Conservation (phyloP, 768 basidiomycete genomes). For the Sporobolomyces pararoseus region DNA sequence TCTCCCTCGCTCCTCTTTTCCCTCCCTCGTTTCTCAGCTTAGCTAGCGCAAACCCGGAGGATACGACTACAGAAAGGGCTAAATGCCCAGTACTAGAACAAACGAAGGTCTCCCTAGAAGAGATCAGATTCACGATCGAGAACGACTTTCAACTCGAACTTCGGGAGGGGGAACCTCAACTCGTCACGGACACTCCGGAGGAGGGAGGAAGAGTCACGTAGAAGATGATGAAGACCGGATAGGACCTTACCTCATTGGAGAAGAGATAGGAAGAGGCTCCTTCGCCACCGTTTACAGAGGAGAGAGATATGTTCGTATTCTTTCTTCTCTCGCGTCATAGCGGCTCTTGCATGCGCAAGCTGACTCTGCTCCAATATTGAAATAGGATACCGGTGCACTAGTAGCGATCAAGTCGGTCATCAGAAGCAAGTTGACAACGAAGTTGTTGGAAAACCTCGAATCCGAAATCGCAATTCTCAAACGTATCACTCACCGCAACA, state of each 20-base stretch:
- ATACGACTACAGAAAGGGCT: background rate
- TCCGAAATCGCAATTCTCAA: conserved; percentile 97
- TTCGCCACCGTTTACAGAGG: conserved; percentile 82
- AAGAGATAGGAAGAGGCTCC: conserved; percentile 63
- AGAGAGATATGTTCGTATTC: conserved; percentile 16
- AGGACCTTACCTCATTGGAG: conserved; percentile 48
- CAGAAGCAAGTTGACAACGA: conserved; percentile 77
- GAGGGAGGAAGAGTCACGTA: conserved; percentile 12
- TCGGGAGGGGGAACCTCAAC: background rate
- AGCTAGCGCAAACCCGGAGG: background rate
- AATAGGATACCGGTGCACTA: conserved; percentile 13
- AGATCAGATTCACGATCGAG: conserved; percentile 13
- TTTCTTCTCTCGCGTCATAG: background rate
- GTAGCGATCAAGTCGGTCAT: conserved; percentile 93
- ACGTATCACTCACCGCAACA: conserved; percentile 83
- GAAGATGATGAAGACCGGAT: conserved; percentile 44
- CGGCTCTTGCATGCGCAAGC: too few species aligned
- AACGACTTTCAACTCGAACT: conserved; percentile 12
- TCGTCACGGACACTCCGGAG: background rate
- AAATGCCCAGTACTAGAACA: conserved; percentile 1
- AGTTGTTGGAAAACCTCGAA: conserved; percentile 95
- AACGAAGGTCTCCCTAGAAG: conserved; percentile 11
- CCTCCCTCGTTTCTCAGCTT: too few species aligned
- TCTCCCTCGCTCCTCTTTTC: too few species aligned
- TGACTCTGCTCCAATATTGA: too few species aligned